These are phyloP conservation scores for Lagenidium sp. DNA, from an alignment of 352 stramenopile species.

Conservation along the genomic window DNA sequence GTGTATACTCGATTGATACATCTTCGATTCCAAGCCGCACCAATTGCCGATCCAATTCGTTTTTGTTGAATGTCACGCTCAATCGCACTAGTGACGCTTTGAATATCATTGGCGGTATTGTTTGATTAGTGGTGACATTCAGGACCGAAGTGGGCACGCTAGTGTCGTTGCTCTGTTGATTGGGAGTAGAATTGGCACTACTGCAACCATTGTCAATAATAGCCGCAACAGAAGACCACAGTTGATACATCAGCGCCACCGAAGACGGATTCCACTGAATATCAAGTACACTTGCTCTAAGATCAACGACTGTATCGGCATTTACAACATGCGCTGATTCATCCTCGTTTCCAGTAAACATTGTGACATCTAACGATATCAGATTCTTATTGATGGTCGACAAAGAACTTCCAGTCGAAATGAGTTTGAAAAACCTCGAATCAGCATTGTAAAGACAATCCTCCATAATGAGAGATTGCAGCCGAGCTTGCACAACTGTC, in stretches of 20 bases:
- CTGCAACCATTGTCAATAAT: no score
- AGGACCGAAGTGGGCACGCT: no score
- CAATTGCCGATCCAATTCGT: constrained; percentile 56
- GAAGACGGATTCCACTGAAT: constrained; percentile 84
- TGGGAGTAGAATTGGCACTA: no score
- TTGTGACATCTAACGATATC: constrained; percentile 36
- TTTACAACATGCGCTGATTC: constrained; percentile 4
- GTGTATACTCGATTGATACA: constrained; percentile 31
- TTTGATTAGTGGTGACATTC: no score
- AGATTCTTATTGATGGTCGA: constrained; percentile 19
- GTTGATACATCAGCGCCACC: constrained; percentile 62
- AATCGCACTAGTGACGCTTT: constrained; percentile 64
- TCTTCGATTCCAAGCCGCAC: constrained; percentile 51
- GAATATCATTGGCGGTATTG: constrained; percentile 24
- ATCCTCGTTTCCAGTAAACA: constrained; percentile 15
- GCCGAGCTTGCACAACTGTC: constrained; percentile 32
- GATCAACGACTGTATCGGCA: constrained; percentile 33
- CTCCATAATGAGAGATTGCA: constrained; percentile 58
- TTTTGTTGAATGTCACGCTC: constrained; percentile 80
- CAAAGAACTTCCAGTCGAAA: constrained; percentile 32
- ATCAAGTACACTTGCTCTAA: constrained; percentile 62
- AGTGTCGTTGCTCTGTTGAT: no score
- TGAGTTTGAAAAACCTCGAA: constrained; percentile 53
- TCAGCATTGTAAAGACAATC: constrained; percentile 41
- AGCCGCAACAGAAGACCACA: no score